Percentiles rank a stretch among this genome's conserved stretches.
Evolutionary conservation across 441 rosid species (phyloP).

Genomic region (Pelargonium australe): DNA sequence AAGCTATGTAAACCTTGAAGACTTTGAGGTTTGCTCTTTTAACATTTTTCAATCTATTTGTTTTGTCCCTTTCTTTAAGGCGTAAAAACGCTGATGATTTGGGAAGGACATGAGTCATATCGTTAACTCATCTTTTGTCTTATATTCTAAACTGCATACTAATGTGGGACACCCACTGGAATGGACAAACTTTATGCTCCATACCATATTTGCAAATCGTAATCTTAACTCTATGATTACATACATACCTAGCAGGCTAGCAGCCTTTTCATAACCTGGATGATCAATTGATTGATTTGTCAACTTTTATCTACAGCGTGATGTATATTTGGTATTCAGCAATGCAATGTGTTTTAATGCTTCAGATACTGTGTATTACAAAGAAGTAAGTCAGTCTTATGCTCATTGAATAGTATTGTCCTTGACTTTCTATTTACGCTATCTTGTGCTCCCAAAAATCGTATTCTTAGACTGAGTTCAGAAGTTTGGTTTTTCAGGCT

Average conservation of each 20-base stretch:
- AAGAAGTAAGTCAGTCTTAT: slow-evolving; percentile 32
- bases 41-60: background rate
- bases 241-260: too few species aligned
- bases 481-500: slow-evolving; percentile 33
- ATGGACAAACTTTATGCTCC: background rate
- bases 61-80: background rate
- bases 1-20: slow-evolving; percentile 33
- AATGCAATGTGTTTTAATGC: slow-evolving; percentile 51
- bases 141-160: background rate
- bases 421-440: background rate
- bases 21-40: slow-evolving; percentile 42
- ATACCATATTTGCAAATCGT: background rate
- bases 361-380: slow-evolving; percentile 31
- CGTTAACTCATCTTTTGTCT: slow-evolving; percentile 11
- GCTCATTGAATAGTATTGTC: background rate
- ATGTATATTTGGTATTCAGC: slow-evolving; percentile 38
- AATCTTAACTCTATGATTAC: too few species aligned
- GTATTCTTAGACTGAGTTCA: background rate
- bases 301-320: slow-evolving; percentile 33
- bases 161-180: background rate
- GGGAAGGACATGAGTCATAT: slow-evolving; percentile 9
- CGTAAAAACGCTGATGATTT: background rate
- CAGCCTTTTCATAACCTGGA: background rate
- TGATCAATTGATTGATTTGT: slow-evolving; percentile 19
- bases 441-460: slow-evolving; percentile 7